These are phyloP conservation scores for Penicillium crustosum DNA, from an alignment of 2,329 filamentous ascomycete genomes.

Conservation along the genomic window DNA sequence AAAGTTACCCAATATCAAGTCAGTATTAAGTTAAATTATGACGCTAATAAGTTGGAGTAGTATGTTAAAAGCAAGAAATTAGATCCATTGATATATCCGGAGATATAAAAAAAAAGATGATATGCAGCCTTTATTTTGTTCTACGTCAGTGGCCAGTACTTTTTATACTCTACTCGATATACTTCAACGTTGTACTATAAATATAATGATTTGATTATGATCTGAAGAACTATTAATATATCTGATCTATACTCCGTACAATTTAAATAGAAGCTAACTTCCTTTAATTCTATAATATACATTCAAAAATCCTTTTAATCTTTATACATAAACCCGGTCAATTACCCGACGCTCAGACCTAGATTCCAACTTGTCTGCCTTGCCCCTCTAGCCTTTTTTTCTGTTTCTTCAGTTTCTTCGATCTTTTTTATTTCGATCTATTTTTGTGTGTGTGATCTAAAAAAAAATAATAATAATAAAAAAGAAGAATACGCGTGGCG, in stretches of 20 bases:
- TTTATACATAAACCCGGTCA: background rate
- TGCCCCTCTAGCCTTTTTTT: slow-evolving; percentile 6
- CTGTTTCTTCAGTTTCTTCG: background rate
- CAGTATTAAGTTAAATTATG: background rate
- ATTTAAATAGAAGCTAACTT: background rate
- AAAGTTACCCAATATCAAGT: too few species aligned
- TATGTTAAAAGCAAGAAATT: background rate
- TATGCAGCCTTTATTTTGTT: background rate
- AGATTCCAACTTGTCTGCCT: slow-evolving; percentile 13
- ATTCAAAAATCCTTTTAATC: background rate
- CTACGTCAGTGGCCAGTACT: slow-evolving; percentile 6
- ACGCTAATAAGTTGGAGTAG: background rate
- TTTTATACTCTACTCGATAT: background rate
- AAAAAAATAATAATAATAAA: background rate
- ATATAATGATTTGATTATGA: background rate
- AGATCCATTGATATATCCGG: background rate
- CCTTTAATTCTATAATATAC: background rate
- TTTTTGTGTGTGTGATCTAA: background rate
- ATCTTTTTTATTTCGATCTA: background rate
- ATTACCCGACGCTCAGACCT: slow-evolving; percentile 10
- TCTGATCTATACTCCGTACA: background rate
- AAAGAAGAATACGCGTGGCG: background rate
- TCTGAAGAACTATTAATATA: background rate
- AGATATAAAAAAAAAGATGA: background rate
- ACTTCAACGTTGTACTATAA: background rate